Conservation (phyloP, 176 grass and related monocot species). For the Rhynchospora pubera region DNA sequence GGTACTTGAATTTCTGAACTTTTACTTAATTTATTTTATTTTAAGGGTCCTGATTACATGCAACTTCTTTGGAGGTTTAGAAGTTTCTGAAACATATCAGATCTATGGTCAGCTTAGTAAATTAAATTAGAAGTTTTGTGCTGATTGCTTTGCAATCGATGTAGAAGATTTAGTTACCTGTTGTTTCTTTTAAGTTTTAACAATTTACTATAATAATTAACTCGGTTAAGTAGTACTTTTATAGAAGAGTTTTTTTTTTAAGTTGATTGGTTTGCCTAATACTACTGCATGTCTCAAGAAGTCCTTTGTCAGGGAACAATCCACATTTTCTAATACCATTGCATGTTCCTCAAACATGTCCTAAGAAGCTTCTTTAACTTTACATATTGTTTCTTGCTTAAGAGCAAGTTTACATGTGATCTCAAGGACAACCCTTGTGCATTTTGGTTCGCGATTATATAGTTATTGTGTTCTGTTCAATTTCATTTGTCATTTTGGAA, state of each 20-base stretch:
- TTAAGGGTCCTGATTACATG: not conserved
- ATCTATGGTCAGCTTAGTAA: not conserved
- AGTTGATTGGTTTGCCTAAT: not conserved
- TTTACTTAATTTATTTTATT: not conserved
- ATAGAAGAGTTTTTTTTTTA: not conserved
- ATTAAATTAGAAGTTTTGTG: not conserved
- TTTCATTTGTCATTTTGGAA: not conserved
- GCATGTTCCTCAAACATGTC: not conserved
- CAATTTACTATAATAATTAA: not conserved
- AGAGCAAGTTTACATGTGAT: not conserved
- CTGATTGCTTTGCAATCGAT: not conserved
- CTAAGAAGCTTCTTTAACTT: not conserved
- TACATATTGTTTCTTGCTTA: not conserved
- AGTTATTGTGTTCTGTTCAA: not conserved
- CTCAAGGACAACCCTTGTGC: not conserved
- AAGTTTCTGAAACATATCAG: not conserved
- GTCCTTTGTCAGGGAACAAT: too few species aligned
- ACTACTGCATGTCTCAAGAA: not conserved
- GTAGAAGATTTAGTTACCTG: not conserved
- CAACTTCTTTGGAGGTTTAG: not conserved
- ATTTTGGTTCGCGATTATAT: not conserved
- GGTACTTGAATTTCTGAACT: slow-evolving; percentile 25
- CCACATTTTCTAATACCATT: not conserved
- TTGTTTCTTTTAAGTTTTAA: not conserved
- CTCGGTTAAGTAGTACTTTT: not conserved